phyloP scores from a whole-genome alignment of 148 eudicot genomes.

The Rhododendron griersonianum region DNA sequence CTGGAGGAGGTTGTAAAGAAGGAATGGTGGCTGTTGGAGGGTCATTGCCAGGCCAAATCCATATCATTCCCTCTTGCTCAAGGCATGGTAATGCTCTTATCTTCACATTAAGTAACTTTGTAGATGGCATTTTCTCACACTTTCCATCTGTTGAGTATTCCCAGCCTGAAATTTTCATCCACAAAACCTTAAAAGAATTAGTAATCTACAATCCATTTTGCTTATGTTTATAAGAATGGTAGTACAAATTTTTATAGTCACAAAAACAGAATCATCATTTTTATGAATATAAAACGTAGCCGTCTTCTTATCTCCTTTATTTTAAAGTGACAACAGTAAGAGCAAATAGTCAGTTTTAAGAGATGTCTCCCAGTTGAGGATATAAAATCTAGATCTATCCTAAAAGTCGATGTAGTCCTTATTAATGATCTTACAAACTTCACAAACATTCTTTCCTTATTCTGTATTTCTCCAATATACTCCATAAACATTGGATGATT shows the following conservation, averaged over 20 bases:
- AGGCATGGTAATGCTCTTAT: slow-evolving; percentile 81
- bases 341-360: neutral
- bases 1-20: slow-evolving; percentile 77
- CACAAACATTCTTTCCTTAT: neutral
- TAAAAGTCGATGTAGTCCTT: neutral
- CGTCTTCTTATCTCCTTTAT: neutral
- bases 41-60: slow-evolving; percentile 97
- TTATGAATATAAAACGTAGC: neutral
- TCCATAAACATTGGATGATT: neutral
- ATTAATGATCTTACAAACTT: neutral
- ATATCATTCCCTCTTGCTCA: slow-evolving; percentile 92
- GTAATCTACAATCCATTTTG: neutral
- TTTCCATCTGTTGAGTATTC: slow-evolving; percentile 96
- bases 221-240: neutral
- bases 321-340: neutral
- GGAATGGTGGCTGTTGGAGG: slow-evolving; percentile 75
- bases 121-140: slow-evolving; percentile 98
- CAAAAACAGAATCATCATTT: neutral
- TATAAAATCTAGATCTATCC: neutral
- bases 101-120: slow-evolving; percentile 61
- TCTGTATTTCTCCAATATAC: neutral
- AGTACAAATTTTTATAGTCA: neutral
- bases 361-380: neutral
- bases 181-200: neutral
- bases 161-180: slow-evolving; percentile 56